Evolutionary conservation across 768 basidiomycete genomes (phyloP).

Genomic region (Pleurotus sapidus): DNA sequence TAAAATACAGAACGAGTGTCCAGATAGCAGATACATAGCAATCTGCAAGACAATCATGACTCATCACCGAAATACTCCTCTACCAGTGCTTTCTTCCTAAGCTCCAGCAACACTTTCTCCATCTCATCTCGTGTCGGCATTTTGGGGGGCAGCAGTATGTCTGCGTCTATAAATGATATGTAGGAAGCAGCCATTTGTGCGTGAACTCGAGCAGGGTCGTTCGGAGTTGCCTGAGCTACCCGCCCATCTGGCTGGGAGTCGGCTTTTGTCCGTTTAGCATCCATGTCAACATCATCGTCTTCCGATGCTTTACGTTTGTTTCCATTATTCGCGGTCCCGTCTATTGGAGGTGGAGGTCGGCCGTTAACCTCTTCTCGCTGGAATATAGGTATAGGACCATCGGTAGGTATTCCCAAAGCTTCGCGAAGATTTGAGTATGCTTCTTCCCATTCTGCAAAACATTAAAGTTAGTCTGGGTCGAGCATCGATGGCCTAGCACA

Average conservation of each 20-base stretch:
- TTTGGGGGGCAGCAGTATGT: slow-evolving; percentile 71
- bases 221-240: slow-evolving; percentile 15
- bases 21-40: too few relatives aligned
- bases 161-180: slow-evolving; percentile 73
- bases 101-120: slow-evolving; percentile 69
- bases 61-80: slow-evolving; percentile 64
- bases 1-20: too few relatives aligned
- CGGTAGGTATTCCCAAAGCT: slow-evolving; percentile 46
- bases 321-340: slow-evolving; percentile 15
- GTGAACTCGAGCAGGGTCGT: slow-evolving; percentile 31
- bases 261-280: slow-evolving; percentile 27
- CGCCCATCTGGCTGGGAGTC: slow-evolving; percentile 21
- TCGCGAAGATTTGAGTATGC: slow-evolving; percentile 54
- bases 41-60: too few relatives aligned
- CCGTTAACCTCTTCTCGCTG: slow-evolving; percentile 32
- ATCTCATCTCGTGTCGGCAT: slow-evolving; percentile 76
- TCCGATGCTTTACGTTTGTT: slow-evolving; percentile 56
- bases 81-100: slow-evolving; percentile 79
- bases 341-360: slow-evolving; percentile 17
- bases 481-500: slow-evolving; percentile 14
- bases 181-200: slow-evolving; percentile 64
- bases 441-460: slow-evolving; percentile 59
- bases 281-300: slow-evolving; percentile 41
- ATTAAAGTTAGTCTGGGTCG: too few relatives aligned
- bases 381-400: slow-evolving; percentile 50